These are phyloP conservation scores for Aspergillus fructus DNA, from an alignment of 2,329 filamentous ascomycete species.

Conservation along the genomic window DNA sequence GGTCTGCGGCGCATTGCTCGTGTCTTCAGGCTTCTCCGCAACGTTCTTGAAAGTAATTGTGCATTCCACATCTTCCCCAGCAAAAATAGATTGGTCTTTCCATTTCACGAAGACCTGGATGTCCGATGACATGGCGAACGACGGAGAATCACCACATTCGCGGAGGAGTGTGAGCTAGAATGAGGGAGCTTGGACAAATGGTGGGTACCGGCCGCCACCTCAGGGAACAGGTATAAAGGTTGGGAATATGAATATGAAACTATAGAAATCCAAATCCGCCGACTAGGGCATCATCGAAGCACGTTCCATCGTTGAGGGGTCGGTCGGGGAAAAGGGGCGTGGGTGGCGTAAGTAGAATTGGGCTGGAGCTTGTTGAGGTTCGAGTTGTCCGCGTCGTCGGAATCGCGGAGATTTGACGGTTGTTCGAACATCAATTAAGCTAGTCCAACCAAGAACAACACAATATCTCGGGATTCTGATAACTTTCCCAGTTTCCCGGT, in stretches of 20 bases:
- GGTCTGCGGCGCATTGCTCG: slow-evolving; percentile 25
- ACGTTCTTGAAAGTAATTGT: slow-evolving; percentile 96
- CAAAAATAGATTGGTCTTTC: slow-evolving; percentile 91
- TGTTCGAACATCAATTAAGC: neutral
- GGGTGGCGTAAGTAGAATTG: neutral
- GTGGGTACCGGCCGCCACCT: slow-evolving; percentile 22
- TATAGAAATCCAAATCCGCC: slow-evolving; percentile 12
- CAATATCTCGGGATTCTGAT: neutral
- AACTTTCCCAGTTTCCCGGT: neutral
- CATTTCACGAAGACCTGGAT: slow-evolving; percentile 95
- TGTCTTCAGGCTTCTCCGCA: slow-evolving; percentile 43
- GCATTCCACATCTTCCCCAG: slow-evolving; percentile 93
- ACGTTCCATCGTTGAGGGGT: slow-evolving; percentile 19
- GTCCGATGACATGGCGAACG: slow-evolving; percentile 59
- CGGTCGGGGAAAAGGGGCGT: neutral
- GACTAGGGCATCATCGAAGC: slow-evolving; percentile 27
- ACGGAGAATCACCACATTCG: slow-evolving; percentile 33
- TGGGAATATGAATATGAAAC: slow-evolving; percentile 10
- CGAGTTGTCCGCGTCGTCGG: neutral
- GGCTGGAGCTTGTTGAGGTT: neutral
- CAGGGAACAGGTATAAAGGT: neutral
- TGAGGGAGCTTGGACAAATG: slow-evolving; percentile 20
- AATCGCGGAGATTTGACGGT: slow-evolving; percentile 1
- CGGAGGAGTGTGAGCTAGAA: slow-evolving; percentile 18
- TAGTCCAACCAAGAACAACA: neutral